A percentile compares a stretch with the other conserved stretches of the same genome.
Conservation (phyloP, 2,329 filamentous ascomycete genomes). For the Claviceps humidiphila region DNA sequence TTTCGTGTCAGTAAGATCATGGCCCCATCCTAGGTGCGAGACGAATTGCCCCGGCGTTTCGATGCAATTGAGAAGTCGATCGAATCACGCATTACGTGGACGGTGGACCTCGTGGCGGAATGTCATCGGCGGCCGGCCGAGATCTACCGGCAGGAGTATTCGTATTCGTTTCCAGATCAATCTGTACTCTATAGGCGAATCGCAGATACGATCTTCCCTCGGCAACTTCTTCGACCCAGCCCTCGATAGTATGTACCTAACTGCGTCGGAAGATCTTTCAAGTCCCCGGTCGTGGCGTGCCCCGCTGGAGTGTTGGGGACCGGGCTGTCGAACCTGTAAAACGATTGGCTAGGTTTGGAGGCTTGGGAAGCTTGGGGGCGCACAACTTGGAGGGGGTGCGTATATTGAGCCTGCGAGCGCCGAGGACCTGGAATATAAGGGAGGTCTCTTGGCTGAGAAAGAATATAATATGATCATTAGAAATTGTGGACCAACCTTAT, state of each 20-base stretch:
- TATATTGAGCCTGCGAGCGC: not conserved
- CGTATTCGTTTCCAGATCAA: not conserved
- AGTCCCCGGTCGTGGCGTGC: not conserved
- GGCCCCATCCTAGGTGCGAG: too few species aligned
- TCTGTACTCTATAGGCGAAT: not conserved
- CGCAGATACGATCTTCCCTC: not conserved
- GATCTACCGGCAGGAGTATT: conserved; percentile 1
- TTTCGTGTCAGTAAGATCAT: too few species aligned
- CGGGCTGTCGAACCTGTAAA: conserved; percentile 7
- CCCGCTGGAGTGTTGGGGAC: not conserved
- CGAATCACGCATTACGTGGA: too few species aligned
- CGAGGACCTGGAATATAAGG: too few species aligned
- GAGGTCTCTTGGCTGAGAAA: too few species aligned
- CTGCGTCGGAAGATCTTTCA: not conserved
- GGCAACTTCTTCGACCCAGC: not conserved
- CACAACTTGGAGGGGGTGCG: not conserved
- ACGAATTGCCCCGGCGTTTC: too few species aligned
- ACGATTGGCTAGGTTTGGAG: conserved; percentile 10
- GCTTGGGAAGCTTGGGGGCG: not conserved
- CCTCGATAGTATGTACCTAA: too few species aligned
- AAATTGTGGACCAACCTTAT: too few species aligned
- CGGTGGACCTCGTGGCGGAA: too few species aligned
- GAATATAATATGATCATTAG: too few species aligned
- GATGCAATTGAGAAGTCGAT: too few species aligned
- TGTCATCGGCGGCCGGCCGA: not conserved